A percentile compares a stretch with the other conserved stretches of the same genome.
Evolutionary conservation across 1,284 basidiomycete genomes (phyloP).

Genomic region (Microbotryomycetes sp.): DNA sequence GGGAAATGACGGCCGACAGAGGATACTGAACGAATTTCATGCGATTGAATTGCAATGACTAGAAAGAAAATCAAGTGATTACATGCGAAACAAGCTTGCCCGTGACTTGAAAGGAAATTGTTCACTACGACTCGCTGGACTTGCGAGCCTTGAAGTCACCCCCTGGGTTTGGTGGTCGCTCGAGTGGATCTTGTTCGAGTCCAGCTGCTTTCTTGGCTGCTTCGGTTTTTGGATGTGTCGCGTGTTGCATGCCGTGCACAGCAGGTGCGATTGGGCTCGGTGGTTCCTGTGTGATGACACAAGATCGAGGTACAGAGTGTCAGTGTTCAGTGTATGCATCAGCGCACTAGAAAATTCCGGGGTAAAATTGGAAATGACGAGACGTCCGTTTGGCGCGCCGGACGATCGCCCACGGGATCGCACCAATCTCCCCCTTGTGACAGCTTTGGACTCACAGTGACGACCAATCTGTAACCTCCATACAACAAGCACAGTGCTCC

Average conservation of each 20-base stretch:
- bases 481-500: neutral
- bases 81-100: neutral
- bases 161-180: neutral
- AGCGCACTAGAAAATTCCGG: too few relatives aligned
- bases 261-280: slow-evolving; percentile 21
- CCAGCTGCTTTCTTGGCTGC: slow-evolving; percentile 8
- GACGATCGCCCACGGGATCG: neutral
- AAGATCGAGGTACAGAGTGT: too few relatives aligned
- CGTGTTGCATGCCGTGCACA: slow-evolving; percentile 18
- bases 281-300: too few relatives aligned
- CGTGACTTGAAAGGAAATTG: neutral
- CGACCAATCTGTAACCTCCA: neutral
- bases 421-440: neutral
- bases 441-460: neutral
- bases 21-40: neutral
- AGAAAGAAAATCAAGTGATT: neutral
- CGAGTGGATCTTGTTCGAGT: neutral
- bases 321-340: too few relatives aligned
- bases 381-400: neutral
- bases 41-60: neutral
- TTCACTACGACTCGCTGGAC: neutral
- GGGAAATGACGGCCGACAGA: neutral
- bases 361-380: too few relatives aligned
- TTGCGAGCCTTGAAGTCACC: neutral
- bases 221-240: slow-evolving; percentile 12